Evolutionary conservation across 805 yeast species (phyloP).

Genomic region (Metschnikowia baotianmanensis): DNA sequence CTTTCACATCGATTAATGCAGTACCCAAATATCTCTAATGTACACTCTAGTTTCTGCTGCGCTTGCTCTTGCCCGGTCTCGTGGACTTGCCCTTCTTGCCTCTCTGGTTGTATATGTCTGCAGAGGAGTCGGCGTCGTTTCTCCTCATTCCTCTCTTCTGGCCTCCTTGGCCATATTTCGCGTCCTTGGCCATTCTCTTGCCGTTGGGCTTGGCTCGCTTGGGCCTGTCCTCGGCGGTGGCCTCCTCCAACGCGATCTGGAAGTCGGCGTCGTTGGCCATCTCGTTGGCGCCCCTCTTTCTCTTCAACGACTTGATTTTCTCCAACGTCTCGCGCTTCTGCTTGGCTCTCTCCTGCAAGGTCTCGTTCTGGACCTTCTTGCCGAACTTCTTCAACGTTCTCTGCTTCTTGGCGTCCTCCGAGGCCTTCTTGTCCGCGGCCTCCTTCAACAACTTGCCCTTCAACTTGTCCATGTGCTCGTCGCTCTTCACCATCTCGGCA

Average conservation of each 20-base stretch:
- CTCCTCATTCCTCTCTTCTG: constrained; percentile 68
- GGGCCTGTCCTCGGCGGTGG: constrained; percentile 55
- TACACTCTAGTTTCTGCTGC: constrained; percentile 18
- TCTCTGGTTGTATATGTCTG: constrained; percentile 45
- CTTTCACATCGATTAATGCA: neutral
- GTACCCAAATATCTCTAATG: too few species aligned
- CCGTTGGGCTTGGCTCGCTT: constrained; percentile 58
- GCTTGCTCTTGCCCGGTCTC: constrained; percentile 45
- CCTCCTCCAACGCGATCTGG: constrained; percentile 91
- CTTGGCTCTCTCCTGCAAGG: constrained; percentile 88
- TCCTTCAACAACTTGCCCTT: constrained; percentile 78
- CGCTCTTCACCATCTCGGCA: constrained; percentile 98
- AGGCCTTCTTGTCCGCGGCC: constrained; percentile 80
- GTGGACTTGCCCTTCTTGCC: constrained; percentile 22
- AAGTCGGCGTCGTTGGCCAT: constrained; percentile 68
- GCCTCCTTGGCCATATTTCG: constrained; percentile 78
- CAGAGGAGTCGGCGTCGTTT: constrained; percentile 70
- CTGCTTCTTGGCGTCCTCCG: constrained; percentile 92
- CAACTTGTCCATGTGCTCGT: constrained; percentile 95
- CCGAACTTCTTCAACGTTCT: constrained; percentile 95
- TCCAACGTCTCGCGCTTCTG: constrained; percentile 89
- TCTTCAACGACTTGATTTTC: constrained; percentile 84
- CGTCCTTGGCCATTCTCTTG: constrained; percentile 67
- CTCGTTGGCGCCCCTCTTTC: constrained; percentile 79
- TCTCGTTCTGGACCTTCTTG: constrained; percentile 92